Evolutionary conservation across 257 asterid genomes (phyloP), one percentile per base, ranked within the genome.

Genomic region (Craterostigma plantagineum): DNA sequence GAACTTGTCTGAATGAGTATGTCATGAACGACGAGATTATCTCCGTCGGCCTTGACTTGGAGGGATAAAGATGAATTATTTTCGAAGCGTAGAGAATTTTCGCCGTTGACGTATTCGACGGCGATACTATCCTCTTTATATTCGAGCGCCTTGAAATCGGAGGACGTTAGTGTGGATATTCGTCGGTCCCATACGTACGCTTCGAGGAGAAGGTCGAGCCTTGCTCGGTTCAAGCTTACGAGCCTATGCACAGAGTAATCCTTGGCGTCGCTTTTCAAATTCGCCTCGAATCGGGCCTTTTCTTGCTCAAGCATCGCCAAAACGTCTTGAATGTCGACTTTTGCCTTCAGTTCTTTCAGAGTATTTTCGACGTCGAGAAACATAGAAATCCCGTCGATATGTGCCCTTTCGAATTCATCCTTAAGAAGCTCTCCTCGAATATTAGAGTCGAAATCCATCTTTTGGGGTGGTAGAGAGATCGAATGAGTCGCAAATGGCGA

Each of bases 111-210:
- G n/a, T n/a, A n/a, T 48, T 48, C 42, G 16, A 35, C 49, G 17
- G 15, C 12, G 40, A 34, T 37, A 9, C 45, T 54, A 15, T 49
- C 53, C 16, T 35, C 37, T 16, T 57, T 63, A 33, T 59, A 37
- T 35, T 47, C 45, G 30, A 57, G 27, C 44, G 47, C 67, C 53
- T 49, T 51, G 42, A 67, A 56, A 42, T 64, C 76, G 33, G 81
- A 63, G n/a, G 92, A 81, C 47, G 59, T 72, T 42, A 86, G 58
- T 46, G 73, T 66, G 53, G 63, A 75, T 37, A 87, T 66, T 48
- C 97, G 77, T 52, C 54, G 79, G 65, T 81, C 93, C 97, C 97
- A 87, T 58, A 79, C 47, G 52, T 60, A 61, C 38, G 95, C 71
- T 63, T 68, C 82, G 23, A 87, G 75, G 42, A 78, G 60, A 60